Base-by-base conservation (phyloP, 495 filamentous ascomycete genomes). In the Neurospora sp. region DNA sequence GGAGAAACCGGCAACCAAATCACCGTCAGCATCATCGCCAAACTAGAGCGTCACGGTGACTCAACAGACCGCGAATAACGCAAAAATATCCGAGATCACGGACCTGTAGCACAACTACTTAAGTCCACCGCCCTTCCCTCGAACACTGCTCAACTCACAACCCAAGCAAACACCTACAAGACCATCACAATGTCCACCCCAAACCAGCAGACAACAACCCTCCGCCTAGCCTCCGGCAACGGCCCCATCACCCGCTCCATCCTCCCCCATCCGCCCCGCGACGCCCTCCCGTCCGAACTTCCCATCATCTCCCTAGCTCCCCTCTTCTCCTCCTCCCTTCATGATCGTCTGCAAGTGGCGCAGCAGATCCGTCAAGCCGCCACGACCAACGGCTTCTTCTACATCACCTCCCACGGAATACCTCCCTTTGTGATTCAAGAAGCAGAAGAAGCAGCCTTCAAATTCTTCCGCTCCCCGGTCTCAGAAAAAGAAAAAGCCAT, bases 401-500 rank as follows among this genome's bases (percentile, higher is more conserved):
- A 85, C 77, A 85, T 87, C 74, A 81, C 80, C 69, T 84, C 87
- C 71, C 87, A 88, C 77, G 83, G 85, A 0, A 85, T 89, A 42
- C 69, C 82, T 0, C 75, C 84, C 16, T 72, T 80, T 0, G 46
- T 84, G 0, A 83, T 85, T 69, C 72, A 81, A 11, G 39, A 75
- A 27, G 78, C 79, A 7, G 72, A 77, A 38, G 38, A 27, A 27
- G 71, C 73, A 5, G 78, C 82, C 0, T 76, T 84, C 22, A 76
- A 74, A 0, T 89, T 88, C 75, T 89, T 89, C 77, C 75, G 74
- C 27, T 84, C 85, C 59, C 76, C 83, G 0, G 66, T 70, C 0
- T 81, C 81, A 11, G 69, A 80, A 31, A 87, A 89, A 69, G 78
- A 84, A 27, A 79, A 77, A 27, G 80, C 76, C 40, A 68, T 69